A percentile compares a stretch with the other conserved stretches of the same genome.
Conservation (phyloP, 106 monocot species). For the Platanthera zijinensis region DNA sequence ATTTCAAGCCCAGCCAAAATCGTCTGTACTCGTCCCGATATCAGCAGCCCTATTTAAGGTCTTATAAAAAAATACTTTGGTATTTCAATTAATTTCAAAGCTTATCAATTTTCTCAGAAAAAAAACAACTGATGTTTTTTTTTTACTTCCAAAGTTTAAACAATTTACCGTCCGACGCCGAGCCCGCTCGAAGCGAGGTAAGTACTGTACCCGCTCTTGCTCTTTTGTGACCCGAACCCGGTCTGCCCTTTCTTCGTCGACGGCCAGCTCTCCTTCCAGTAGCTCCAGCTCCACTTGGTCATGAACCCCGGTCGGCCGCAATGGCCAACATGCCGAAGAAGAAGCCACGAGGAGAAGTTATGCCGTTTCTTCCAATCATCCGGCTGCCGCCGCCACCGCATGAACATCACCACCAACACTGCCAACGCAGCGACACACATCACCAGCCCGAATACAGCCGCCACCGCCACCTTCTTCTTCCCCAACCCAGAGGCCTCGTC, state of each 20-base stretch:
- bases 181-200: constrained; percentile 15
- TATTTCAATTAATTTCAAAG: too few species aligned
- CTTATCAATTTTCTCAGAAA: too few species aligned
- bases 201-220: constrained; percentile 21
- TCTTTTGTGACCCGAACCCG: constrained; percentile 23
- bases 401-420: constrained; percentile 14
- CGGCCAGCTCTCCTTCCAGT: constrained; percentile 14
- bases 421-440: constrained; percentile 12
- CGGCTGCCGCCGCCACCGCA: constrained; percentile 15
- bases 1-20: too few species aligned
- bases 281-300: constrained; percentile 10
- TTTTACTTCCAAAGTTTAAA: too few species aligned
- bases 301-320: constrained; percentile 3
- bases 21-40: too few species aligned
- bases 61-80: too few species aligned
- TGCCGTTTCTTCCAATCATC: constrained; percentile 11
- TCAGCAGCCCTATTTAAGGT: too few species aligned
- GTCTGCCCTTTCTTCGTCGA: not conserved
- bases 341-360: constrained; percentile 35
- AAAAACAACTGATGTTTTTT: too few species aligned
- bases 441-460: constrained; percentile 9
- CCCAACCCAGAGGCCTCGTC: not conserved
- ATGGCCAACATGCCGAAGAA: constrained; percentile 15
- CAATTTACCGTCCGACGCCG: constrained; percentile 24
- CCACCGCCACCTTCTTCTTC: constrained; percentile 1